These are phyloP conservation scores for Mitragyna speciosa DNA, from an alignment of 257 asterid genomes.

Conservation along the genomic window DNA sequence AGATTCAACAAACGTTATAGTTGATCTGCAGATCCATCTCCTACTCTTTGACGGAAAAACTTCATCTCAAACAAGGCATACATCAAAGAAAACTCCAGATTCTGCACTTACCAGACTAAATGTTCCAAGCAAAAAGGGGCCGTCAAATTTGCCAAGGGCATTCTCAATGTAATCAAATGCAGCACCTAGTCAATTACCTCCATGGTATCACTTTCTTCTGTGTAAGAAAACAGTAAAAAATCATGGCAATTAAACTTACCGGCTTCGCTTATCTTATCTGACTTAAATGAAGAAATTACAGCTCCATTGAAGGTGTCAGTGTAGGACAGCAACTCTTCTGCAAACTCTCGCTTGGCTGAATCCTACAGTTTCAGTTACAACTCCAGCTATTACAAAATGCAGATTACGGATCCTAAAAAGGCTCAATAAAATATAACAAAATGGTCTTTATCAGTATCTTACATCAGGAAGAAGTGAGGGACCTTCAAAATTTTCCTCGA, in stretches of 20 bases:
- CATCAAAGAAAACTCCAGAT: not conserved
- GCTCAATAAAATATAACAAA: not conserved
- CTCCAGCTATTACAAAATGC: conserved; percentile 13
- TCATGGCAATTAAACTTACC: conserved; percentile 30
- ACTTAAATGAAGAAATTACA: conserved; percentile 55
- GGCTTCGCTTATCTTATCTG: conserved; percentile 41
- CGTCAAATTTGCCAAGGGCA: conserved; percentile 72
- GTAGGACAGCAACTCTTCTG: conserved; percentile 60
- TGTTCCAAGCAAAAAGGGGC: conserved; percentile 77
- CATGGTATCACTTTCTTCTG: conserved; percentile 17
- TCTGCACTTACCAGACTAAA: conserved; percentile 61
- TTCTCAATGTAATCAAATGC: conserved; percentile 68
- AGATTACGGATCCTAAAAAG: not conserved
- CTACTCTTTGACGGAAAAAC: not conserved
- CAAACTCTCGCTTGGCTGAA: conserved; percentile 49
- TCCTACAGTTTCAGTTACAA: conserved; percentile 43
- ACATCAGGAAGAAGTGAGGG: conserved; percentile 79
- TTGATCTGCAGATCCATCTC: not conserved
- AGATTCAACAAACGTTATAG: not conserved
- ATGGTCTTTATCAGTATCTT: conserved; percentile 26
- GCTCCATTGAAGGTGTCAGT: conserved; percentile 49
- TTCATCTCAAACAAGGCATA: not conserved
- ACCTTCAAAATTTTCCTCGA: conserved; percentile 74
- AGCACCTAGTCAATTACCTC: conserved; percentile 35
- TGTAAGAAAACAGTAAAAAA: not conserved